phyloP scores from a whole-genome alignment of 192 early-diverging fungal genomes.

The Entomortierella beljakovae region DNA sequence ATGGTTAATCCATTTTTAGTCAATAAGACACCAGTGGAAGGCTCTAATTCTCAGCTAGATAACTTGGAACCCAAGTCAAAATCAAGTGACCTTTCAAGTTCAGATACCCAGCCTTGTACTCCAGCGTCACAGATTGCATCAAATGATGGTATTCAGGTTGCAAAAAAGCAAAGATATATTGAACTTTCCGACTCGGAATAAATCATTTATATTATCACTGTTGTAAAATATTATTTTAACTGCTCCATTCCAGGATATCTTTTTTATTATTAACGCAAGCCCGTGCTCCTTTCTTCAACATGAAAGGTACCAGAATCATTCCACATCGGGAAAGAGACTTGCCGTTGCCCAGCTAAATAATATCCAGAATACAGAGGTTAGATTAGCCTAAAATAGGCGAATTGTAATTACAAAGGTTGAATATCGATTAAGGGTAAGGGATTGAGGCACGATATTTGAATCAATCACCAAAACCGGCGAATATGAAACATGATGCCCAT shows the following conservation, averaged over 20 bases:
- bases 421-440: too few species aligned
- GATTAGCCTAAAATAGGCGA: too few species aligned
- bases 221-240: neutral
- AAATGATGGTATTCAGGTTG: neutral
- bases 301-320: too few species aligned
- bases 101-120: conserved; percentile 12
- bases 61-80: neutral
- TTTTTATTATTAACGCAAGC: too few species aligned
- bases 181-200: conserved; percentile 29
- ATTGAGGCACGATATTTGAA: too few species aligned
- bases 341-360: too few species aligned
- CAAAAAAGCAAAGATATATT: conserved; percentile 11
- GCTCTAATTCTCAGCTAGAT: neutral
- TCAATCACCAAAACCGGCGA: neutral
- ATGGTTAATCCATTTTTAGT: neutral
- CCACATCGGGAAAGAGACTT: too few species aligned
- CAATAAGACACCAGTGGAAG: neutral
- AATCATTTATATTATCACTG: neutral
- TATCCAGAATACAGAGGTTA: too few species aligned
- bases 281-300: too few species aligned
- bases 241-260: too few species aligned
- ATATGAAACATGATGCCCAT: conserved; percentile 36
- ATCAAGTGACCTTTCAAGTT: neutral
- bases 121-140: neutral
- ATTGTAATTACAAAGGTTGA: too few species aligned